Base-by-base conservation (phyloP, 164 flowering plant genomes). In the Tetrastigma voinierianum region DNA sequence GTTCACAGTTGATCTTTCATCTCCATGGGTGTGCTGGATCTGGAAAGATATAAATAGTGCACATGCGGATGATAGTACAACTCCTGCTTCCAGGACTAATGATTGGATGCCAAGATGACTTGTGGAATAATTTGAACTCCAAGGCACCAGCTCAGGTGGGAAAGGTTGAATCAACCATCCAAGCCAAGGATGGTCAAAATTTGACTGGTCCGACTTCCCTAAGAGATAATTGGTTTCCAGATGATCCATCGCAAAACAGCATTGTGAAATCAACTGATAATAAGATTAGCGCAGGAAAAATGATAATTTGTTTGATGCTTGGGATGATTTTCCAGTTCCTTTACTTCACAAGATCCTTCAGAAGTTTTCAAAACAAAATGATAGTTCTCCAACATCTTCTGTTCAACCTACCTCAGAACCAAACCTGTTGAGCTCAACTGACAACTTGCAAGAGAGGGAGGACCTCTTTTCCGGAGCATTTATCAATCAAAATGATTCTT, bases 291-390 rank as follows among this genome's bases (percentile, higher is more conserved):
- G 5, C 40, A 67, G 23, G 44, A 70, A 70, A 65, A 62, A 60
- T 57, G 76, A 72, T 67, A 83, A 80, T 64, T 74, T 81, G 13
- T 70, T 76, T 54, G 84, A 78, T 64, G 63, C 49, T 52, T 87
- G 86, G 89, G 75, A 80, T 70, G 80, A 85, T 62, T 82, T 87
- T 68, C 58, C 81, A 19, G 71, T 82, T 85, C 46, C 66, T n/a
- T 57, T 53, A 68, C 51, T 65, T 60, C 66, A 15, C 65, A 53
- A 54, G 66, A 65, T 67, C 72, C 75, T 55, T 66, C 54, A 65
- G 58, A 57, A 65, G 74, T 43, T 78, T 58, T 46, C 46, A 62
- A 65, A 59, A 24, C 67, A 71, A 68, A 61, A 65, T 55, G 55
- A n/a, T 59, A 47, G 65, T 48, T 56, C 59, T 11, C 53, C 23